Evolutionary conservation across 768 basidiomycete species (phyloP).

Genomic region (Tremella yokohamensis): DNA sequence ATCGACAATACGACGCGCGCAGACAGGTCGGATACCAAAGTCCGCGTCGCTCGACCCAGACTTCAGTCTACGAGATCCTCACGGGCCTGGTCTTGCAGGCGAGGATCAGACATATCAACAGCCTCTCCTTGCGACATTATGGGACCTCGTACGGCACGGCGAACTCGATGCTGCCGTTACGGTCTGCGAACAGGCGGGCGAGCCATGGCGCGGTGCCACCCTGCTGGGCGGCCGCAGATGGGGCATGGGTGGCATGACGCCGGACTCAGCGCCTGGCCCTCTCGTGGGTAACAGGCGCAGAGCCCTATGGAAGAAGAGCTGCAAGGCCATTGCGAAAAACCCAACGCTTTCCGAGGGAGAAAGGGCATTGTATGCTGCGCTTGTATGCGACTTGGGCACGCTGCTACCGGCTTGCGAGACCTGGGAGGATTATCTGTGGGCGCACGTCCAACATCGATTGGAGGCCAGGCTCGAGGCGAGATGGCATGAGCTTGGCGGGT

Average conservation of each 20-base stretch:
- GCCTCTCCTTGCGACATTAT: conserved; percentile 69
- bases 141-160: conserved; percentile 79
- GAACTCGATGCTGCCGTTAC: conserved; percentile 77
- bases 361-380: conserved; percentile 80
- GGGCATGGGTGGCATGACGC: conserved; percentile 39
- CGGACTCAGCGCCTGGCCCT: conserved; percentile 15
- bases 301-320: conserved; percentile 82
- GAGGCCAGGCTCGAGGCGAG: conserved; percentile 60
- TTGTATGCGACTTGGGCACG: conserved; percentile 66
- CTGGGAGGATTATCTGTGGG: conserved; percentile 98
- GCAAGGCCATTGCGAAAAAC: conserved; percentile 71
- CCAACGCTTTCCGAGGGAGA: conserved; percentile 65
- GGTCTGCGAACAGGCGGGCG: conserved; percentile 73
- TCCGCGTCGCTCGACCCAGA: conserved; percentile 42
- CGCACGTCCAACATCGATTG: conserved; percentile 68
- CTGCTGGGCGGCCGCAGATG: conserved; percentile 75
- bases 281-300: conserved; percentile 68
- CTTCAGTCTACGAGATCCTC: conserved; percentile 41
- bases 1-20: conserved; percentile 33
- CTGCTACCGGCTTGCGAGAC: conserved; percentile 69
- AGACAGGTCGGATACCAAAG: conserved; percentile 12
- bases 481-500: conserved; percentile 59
- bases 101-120: conserved; percentile 71
- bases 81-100: conserved; percentile 39
- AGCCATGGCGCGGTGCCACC: conserved; percentile 88